Evolutionary conservation across 352 stramenopile species (phyloP).

Genomic region (Globisporangium camurandrum): DNA sequence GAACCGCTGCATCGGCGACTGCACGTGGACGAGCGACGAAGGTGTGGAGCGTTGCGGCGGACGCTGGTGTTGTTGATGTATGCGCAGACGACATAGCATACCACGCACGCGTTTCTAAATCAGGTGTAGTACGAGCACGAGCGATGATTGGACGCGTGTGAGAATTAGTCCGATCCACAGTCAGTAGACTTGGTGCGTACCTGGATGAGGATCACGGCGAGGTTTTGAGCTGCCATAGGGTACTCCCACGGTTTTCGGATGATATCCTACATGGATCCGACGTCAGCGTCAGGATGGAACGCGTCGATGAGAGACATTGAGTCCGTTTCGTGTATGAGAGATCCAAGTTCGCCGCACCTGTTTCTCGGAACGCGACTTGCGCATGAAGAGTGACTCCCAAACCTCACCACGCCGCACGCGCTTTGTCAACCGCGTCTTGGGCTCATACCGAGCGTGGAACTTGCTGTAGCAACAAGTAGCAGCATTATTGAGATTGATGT

Average conservation of each 20-base stretch:
- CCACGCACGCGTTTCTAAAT: constrained; percentile 47
- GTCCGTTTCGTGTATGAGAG: too few relatives aligned
- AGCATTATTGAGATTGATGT: background rate
- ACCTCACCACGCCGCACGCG: constrained; percentile 18
- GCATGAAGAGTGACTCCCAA: constrained; percentile 80
- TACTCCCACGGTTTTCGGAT: constrained; percentile 66
- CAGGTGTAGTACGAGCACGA: background rate
- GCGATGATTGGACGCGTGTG: too few relatives aligned
- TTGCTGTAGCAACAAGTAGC: constrained; percentile 45
- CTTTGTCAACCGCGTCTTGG: constrained; percentile 33
- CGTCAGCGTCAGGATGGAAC: background rate
- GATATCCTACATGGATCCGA: constrained; percentile 30
- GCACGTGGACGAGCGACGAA: background rate
- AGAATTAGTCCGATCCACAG: background rate
- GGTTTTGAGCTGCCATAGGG: constrained; percentile 75
- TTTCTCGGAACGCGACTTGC: constrained; percentile 59
- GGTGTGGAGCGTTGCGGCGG: background rate
- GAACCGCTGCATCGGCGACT: constrained; percentile 72
- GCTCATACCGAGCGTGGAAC: constrained; percentile 36
- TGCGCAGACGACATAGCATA: constrained; percentile 40
- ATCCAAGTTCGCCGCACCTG: constrained; percentile 23
- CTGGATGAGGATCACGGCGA: constrained; percentile 73
- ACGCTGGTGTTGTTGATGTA: background rate
- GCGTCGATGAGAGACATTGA: background rate
- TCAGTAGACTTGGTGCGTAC: constrained; percentile 1